These are phyloP conservation scores for Leishmania tropica DNA, from an alignment of 208 protist genomes.

Conservation along the genomic window DNA sequence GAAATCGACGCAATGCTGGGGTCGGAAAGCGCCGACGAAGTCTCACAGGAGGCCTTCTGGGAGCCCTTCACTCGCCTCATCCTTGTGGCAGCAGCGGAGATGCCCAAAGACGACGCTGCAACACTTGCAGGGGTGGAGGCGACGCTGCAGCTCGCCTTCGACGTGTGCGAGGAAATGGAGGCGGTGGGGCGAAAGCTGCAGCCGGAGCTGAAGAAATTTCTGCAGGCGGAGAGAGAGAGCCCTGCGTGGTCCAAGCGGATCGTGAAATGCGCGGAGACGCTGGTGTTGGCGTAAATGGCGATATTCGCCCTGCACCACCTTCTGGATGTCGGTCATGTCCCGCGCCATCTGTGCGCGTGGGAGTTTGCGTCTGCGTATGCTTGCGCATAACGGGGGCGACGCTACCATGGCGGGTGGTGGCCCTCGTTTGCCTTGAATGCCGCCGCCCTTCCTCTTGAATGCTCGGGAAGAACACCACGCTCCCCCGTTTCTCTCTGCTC, in stretches of 20 bases:
- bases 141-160: slow-evolving; percentile 38
- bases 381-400: neutral
- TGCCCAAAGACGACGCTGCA: neutral
- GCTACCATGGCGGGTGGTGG: neutral
- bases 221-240: slow-evolving; percentile 15
- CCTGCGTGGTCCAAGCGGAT: slow-evolving; percentile 44
- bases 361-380: neutral
- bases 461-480: neutral
- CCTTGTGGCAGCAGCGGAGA: slow-evolving; percentile 26
- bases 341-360: neutral
- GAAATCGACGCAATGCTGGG: slow-evolving; percentile 43
- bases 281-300: slow-evolving; percentile 12
- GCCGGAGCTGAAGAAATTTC: slow-evolving; percentile 39
- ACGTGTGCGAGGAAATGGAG: slow-evolving; percentile 65
- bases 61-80: slow-evolving; percentile 50
- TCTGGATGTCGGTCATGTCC: slow-evolving; percentile 1
- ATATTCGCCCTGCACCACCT: neutral
- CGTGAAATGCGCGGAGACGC: slow-evolving; percentile 47
- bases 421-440: neutral
- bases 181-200: slow-evolving; percentile 34
- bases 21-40: slow-evolving; percentile 24
- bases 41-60: slow-evolving; percentile 58
- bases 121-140: slow-evolving; percentile 11
- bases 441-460: neutral
- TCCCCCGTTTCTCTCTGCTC: neutral